Conservation (phyloP, 2,329 filamentous ascomycete species). For the Conoideocrella luteorostrata region DNA sequence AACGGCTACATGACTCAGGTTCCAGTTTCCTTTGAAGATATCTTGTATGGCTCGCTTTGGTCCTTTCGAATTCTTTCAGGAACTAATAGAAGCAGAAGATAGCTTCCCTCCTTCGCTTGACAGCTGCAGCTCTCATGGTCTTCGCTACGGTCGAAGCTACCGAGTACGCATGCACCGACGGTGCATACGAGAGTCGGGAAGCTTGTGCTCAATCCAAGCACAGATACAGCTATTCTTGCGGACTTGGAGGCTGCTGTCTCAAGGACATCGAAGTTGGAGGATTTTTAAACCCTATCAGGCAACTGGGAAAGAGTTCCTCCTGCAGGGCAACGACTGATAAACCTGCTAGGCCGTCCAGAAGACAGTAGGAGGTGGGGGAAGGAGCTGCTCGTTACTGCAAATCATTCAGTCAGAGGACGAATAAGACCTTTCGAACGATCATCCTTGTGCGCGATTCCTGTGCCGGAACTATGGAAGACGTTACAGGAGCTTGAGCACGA, state of each 20-base stretch:
- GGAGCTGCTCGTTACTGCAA: too few relatives aligned
- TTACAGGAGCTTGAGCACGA: too few relatives aligned
- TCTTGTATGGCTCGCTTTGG: not conserved
- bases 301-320: not conserved
- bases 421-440: too few relatives aligned
- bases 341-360: not conserved
- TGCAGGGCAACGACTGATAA: not conserved
- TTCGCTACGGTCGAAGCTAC: not conserved
- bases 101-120: not conserved
- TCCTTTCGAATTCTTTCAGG: not conserved
- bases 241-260: not conserved
- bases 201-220: not conserved
- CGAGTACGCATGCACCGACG: not conserved
- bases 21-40: too few relatives aligned
- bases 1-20: too few relatives aligned
- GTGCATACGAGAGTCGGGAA: not conserved
- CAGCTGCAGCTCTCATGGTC: not conserved
- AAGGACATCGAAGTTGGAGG: not conserved
- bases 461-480: too few relatives aligned
- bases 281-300: not conserved
- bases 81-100: not conserved
- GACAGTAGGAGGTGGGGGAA: too few relatives aligned
- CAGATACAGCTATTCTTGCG: slow-evolving; percentile 2
- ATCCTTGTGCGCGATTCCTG: too few relatives aligned
- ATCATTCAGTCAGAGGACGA: too few relatives aligned